Base-by-base conservation (phyloP, 441 rosid genomes). In the Theobroma grandiflorum region DNA sequence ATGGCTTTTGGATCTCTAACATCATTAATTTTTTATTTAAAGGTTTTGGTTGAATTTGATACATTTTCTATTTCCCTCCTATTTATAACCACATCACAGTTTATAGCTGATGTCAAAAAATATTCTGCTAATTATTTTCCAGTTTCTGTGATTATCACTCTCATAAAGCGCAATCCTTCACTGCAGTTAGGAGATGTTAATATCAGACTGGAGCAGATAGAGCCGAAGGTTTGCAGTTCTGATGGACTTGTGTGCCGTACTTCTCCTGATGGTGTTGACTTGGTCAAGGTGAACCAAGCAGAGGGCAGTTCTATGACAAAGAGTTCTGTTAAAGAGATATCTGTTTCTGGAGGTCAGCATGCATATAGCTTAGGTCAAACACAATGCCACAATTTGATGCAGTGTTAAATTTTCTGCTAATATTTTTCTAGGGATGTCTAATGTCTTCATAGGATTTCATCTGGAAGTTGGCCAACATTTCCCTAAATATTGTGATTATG, bases 151-250 rank as follows among this genome's bases (percentile, higher is more conserved):
- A 59, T 74, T 58, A 8, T 76, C 47, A 33, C 15, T 49, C 58
- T 78, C 55, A 61, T 55, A 78, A 77, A 55, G 20, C 58, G 74
- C 42, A 55, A 62, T 68, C 57, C 38, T 68, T 45, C 33, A 38
- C 33, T 85, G 88, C 91, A 97, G 99, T 85, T 92, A 71, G 93
- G 92, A 83, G 99, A 95, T 86, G 95, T 97, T 78, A 97, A 95
- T 87, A 96, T 92, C 78, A 94, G 98, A 84, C 81, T 95, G 72
- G 95, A 94, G 86, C 91, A 85, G 88, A 92, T 95, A 83, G 93
- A 93, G 85, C 99, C 98, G n/a, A 93, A 87, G 72, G 80, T 83
- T 72, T 91, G 85, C 49, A 84, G 94, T 76, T 87, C 90, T 38
- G 97, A 92, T 84, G 84, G 86, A 78, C 86, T 85, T 76, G 78